phyloP scores from a whole-genome alignment of 495 filamentous ascomycete genomes.

The Cercophora newfieldiana region DNA sequence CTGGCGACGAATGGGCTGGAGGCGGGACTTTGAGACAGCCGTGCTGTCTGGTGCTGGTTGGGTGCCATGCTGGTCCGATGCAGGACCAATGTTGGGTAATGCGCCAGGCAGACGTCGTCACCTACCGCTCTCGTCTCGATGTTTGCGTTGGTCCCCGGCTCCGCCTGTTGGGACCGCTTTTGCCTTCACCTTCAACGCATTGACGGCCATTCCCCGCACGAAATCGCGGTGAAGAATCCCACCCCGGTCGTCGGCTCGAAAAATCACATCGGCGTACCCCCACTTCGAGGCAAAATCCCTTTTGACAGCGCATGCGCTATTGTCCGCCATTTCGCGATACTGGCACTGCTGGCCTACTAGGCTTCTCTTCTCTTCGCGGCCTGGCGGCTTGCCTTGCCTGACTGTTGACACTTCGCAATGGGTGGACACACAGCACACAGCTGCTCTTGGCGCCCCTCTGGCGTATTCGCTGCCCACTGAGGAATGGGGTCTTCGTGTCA shows the following conservation, averaged over 20 bases:
- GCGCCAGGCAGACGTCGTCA: constrained; percentile 7
- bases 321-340: background rate
- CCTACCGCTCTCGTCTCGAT: background rate
- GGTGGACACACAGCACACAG: constrained; percentile 2
- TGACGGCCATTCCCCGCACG: constrained; percentile 15
- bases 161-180: constrained; percentile 1
- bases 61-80: background rate
- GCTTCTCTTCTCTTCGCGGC: background rate
- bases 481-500: too few relatives aligned
- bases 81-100: constrained; percentile 5
- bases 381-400: background rate
- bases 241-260: background rate
- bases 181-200: constrained; percentile 15
- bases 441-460: constrained; percentile 1
- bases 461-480: constrained; percentile 8
- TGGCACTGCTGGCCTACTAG: background rate
- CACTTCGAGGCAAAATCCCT: background rate
- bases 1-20: background rate
- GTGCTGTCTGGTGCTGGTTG: constrained; percentile 15
- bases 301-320: background rate
- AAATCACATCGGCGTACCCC: background rate
- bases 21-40: constrained; percentile 3
- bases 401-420: constrained; percentile 3
- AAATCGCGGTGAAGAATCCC: constrained; percentile 24
- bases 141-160: background rate